Conservation (phyloP, 2,329 filamentous ascomycete genomes). For the Pseudogymnoascus sp. region DNA sequence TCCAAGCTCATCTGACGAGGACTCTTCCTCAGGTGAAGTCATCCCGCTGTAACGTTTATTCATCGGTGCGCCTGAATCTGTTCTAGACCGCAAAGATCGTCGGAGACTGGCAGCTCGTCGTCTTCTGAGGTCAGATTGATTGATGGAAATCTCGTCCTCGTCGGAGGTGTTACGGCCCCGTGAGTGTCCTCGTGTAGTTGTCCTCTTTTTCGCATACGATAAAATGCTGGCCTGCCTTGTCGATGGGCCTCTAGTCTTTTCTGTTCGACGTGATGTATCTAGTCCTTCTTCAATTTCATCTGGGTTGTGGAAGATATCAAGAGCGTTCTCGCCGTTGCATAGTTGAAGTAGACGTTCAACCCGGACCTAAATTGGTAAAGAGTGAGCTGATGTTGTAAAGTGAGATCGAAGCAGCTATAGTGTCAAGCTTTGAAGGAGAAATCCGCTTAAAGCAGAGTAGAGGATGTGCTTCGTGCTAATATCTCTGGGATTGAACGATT, state of each 20-base stretch:
- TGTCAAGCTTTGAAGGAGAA: not conserved
- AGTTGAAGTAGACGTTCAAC: constrained; percentile 36
- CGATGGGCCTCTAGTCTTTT: constrained; percentile 5
- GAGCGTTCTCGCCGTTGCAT: constrained; percentile 37
- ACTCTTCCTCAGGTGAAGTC: not conserved
- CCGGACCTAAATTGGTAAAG: constrained; percentile 30
- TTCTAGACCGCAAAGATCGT: not conserved
- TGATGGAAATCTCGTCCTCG: not conserved
- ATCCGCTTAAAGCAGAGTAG: not conserved
- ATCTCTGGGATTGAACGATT: not conserved
- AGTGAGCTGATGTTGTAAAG: not conserved
- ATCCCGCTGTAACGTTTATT: not conserved
- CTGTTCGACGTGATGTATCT: constrained; percentile 9
- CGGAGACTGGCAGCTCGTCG: not conserved
- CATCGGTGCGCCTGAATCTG: not conserved
- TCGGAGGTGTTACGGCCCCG: not conserved
- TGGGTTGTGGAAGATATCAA: constrained; percentile 32
- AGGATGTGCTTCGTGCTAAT: not conserved
- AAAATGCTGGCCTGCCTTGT: constrained; percentile 12
- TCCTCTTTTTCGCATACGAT: constrained; percentile 4
- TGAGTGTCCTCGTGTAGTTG: not conserved
- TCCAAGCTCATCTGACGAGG: not conserved
- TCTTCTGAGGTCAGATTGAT: not conserved
- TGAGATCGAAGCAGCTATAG: not conserved
- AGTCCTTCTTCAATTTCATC: constrained; percentile 12